These are phyloP conservation scores for Exophiala viscosa DNA, from an alignment of 2,329 filamentous ascomycete genomes.

Conservation along the genomic window DNA sequence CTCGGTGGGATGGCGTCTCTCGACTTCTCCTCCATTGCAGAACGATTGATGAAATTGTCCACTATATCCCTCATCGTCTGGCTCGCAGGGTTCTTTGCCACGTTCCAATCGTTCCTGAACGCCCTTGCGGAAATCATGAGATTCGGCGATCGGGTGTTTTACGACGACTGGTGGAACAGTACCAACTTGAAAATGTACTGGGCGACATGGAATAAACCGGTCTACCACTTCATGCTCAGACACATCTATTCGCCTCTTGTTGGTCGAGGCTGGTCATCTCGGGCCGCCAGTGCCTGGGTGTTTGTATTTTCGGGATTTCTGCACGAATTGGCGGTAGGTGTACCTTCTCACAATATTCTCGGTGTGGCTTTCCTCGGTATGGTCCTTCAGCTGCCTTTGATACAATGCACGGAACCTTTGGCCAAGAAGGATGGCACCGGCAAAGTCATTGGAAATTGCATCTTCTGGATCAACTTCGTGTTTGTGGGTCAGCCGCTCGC, in stretches of 20 bases:
- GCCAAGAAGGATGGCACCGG: conserved; percentile 74
- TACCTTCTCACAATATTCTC: conserved; percentile 81
- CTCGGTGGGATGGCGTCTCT: conserved; percentile 80
- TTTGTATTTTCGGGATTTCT: conserved; percentile 85
- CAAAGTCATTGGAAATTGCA: conserved; percentile 80
- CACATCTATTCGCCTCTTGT: conserved; percentile 89
- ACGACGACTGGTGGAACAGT: conserved; percentile 97
- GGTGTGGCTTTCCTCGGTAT: conserved; percentile 92
- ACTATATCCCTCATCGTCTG: conserved; percentile 95
- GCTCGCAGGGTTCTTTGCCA: conserved; percentile 93
- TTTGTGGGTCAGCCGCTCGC: conserved; percentile 92
- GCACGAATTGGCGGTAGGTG: conserved; percentile 87
- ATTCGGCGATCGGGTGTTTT: conserved; percentile 92
- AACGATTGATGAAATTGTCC: conserved; percentile 88
- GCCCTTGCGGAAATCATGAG: conserved; percentile 82
- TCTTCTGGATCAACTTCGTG: conserved; percentile 96
- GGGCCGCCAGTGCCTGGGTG: conserved; percentile 70
- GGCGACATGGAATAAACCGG: conserved; percentile 96
- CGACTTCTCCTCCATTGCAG: conserved; percentile 75
- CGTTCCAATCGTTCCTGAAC: conserved; percentile 92
- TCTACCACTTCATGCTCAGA: conserved; percentile 93
- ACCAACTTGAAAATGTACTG: conserved; percentile 83
- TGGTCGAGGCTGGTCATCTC: conserved; percentile 72
- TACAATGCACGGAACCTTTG: conserved; percentile 72
- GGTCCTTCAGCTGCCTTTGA: conserved; percentile 87